Conservation (phyloP, 2,329 filamentous ascomycete genomes). For the Thelonectria discophora region DNA sequence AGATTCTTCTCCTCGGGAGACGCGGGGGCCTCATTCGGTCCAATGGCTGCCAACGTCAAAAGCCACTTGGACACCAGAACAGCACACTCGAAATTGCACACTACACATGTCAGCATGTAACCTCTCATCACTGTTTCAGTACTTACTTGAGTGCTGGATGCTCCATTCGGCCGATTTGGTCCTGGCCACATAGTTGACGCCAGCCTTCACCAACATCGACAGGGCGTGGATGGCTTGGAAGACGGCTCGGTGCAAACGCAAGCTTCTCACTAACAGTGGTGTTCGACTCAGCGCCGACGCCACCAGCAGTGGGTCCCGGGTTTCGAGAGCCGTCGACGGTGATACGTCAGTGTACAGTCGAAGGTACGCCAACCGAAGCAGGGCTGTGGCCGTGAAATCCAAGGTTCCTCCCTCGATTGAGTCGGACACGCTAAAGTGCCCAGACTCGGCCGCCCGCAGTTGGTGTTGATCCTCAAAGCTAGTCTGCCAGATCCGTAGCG, state of each 20-base stretch:
- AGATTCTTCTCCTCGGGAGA: slow-evolving; percentile 63
- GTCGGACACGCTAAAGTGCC: slow-evolving; percentile 58
- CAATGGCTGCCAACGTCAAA: slow-evolving; percentile 62
- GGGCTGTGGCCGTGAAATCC: slow-evolving; percentile 72
- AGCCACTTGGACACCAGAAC: slow-evolving; percentile 69
- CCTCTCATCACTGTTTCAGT: neutral
- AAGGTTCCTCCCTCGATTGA: slow-evolving; percentile 66
- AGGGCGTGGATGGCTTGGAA: slow-evolving; percentile 75
- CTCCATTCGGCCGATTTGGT: slow-evolving; percentile 70
- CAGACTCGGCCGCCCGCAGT: slow-evolving; percentile 58
- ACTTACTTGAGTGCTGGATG: slow-evolving; percentile 68
- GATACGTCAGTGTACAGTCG: slow-evolving; percentile 72
- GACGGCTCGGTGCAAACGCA: slow-evolving; percentile 69
- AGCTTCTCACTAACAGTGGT: slow-evolving; percentile 66
- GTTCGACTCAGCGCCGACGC: slow-evolving; percentile 68
- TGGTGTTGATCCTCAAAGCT: slow-evolving; percentile 67
- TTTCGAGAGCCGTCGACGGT: slow-evolving; percentile 70
- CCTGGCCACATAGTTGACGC: slow-evolving; percentile 69
- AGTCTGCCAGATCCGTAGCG: slow-evolving; percentile 65
- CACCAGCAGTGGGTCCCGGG: slow-evolving; percentile 69
- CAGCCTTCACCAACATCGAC: slow-evolving; percentile 71
- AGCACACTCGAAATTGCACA: slow-evolving; percentile 70
- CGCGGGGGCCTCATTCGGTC: slow-evolving; percentile 58
- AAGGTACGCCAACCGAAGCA: slow-evolving; percentile 69
- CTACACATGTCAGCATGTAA: slow-evolving; percentile 41